Conservation (phyloP, 257 asterid genomes). For the Solanum bulbocastanum region DNA sequence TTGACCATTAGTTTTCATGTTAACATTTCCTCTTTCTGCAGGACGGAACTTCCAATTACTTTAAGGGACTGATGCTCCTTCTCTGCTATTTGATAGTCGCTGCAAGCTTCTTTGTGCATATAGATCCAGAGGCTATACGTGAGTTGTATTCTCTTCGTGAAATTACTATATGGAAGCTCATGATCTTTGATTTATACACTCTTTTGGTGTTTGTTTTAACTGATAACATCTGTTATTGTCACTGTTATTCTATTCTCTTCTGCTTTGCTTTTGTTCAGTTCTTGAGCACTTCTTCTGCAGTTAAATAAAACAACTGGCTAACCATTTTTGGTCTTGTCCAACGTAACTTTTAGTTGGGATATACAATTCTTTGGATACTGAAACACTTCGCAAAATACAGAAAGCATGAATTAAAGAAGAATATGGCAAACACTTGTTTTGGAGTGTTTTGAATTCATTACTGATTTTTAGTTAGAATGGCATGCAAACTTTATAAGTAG, state of each 20-base stretch:
- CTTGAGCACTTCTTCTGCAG: background rate
- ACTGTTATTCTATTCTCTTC: background rate
- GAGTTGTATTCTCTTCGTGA: slow-evolving; percentile 13
- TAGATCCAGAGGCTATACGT: slow-evolving; percentile 57
- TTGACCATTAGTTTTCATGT: background rate
- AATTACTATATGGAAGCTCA: background rate
- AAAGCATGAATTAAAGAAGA: background rate
- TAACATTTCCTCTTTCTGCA: slow-evolving; percentile 17
- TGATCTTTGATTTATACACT: background rate
- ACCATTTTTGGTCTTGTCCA: background rate
- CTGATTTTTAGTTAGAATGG: background rate
- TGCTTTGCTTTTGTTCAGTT: background rate
- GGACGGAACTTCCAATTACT: slow-evolving; percentile 95
- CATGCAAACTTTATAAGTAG: background rate
- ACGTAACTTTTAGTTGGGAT: background rate
- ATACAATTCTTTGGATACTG: background rate
- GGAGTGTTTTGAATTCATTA: background rate
- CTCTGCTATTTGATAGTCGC: slow-evolving; percentile 83
- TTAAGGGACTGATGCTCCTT: slow-evolving; percentile 86
- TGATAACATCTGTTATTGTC: background rate
- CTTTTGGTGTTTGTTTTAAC: background rate
- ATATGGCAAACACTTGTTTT: background rate
- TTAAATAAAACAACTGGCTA: background rate
- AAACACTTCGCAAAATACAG: background rate
- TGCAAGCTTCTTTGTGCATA: slow-evolving; percentile 85